Conservation (phyloP, 202 grass and related monocot species). For the Bolboschoenoplectus hybrid region DNA sequence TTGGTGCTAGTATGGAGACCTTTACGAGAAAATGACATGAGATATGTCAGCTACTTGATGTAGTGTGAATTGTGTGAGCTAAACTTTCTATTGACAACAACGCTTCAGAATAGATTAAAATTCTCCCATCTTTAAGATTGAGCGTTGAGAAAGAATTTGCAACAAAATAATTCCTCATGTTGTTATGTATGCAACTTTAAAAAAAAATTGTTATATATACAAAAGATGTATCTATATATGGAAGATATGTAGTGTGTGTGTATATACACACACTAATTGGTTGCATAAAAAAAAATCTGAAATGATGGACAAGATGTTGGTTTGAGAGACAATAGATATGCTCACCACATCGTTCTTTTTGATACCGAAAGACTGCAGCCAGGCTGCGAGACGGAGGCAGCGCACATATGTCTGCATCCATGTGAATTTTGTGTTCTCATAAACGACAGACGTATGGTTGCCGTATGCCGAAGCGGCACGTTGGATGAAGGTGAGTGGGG, state of each 20-base stretch:
- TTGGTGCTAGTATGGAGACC: slow-evolving; percentile 68
- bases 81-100: neutral
- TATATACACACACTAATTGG: too few species aligned
- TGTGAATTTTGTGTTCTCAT: slow-evolving; percentile 44
- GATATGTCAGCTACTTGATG: slow-evolving; percentile 15
- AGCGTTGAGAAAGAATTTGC: too few species aligned
- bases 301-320: too few species aligned
- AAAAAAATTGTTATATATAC: too few species aligned
- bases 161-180: too few species aligned
- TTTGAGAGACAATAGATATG: neutral
- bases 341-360: slow-evolving; percentile 62
- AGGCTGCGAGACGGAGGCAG: slow-evolving; percentile 57
- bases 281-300: too few species aligned
- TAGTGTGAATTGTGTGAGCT: neutral
- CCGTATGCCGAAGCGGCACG: slow-evolving; percentile 57
- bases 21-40: slow-evolving; percentile 22
- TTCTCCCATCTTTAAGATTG: neutral
- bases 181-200: too few species aligned
- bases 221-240: too few species aligned
- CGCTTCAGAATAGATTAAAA: neutral
- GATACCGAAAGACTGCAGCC: slow-evolving; percentile 49
- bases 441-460: slow-evolving; percentile 55
- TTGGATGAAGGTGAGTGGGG: slow-evolving; percentile 59
- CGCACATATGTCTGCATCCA: slow-evolving; percentile 58
- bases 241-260: too few species aligned